These are phyloP conservation scores for Candida manassasensis DNA, from an alignment of 805 yeast genomes.

Conservation along the genomic window DNA sequence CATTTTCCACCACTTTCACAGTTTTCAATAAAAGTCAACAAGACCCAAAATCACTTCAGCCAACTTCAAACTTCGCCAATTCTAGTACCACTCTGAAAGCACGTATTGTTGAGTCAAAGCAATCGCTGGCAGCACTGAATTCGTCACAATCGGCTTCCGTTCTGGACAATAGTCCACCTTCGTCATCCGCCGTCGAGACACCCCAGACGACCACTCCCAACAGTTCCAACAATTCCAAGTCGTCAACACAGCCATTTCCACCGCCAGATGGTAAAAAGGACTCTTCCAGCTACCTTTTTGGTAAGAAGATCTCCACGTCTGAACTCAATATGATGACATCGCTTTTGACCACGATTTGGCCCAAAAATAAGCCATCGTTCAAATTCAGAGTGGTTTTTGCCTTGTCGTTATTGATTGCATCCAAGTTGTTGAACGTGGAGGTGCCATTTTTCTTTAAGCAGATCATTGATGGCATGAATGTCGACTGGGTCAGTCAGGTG, in stretches of 20 bases:
- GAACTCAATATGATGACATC: conserved; percentile 58
- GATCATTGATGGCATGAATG: conserved; percentile 88
- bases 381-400: conserved; percentile 76
- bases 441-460: conserved; percentile 90
- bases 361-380: conserved; percentile 60
- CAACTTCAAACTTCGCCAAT: too few relatives aligned
- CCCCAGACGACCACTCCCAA: neutral
- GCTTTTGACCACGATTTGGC: conserved; percentile 74
- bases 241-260: too few relatives aligned
- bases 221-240: neutral
- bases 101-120: too few relatives aligned
- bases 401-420: conserved; percentile 62
- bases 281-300: conserved; percentile 17
- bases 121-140: too few relatives aligned
- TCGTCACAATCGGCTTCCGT: too few relatives aligned
- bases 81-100: too few relatives aligned
- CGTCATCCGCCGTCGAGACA: too few relatives aligned
- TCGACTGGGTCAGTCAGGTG: conserved; percentile 66
- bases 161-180: too few relatives aligned
- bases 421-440: conserved; percentile 87
- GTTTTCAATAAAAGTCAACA: too few relatives aligned
- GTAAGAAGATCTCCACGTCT: conserved; percentile 30
- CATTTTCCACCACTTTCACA: too few relatives aligned
- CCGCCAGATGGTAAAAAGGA: neutral
- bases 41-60: too few relatives aligned